Conservation (phyloP, 768 basidiomycete species). For the Kwoniella dendrophila region DNA sequence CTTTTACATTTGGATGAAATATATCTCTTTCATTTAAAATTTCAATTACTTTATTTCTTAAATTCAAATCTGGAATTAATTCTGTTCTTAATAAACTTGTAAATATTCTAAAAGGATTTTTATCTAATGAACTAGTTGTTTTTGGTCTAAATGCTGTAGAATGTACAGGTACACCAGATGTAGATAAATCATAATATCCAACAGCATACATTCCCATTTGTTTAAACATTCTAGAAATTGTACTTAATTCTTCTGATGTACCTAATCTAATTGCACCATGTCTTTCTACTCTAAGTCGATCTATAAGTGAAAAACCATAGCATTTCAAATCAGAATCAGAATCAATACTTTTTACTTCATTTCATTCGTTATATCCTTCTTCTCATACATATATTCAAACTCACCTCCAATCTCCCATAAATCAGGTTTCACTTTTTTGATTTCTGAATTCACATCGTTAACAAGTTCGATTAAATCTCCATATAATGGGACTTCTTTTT, state of each 20-base stretch:
- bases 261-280: conserved; percentile 53
- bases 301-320: conserved; percentile 6
- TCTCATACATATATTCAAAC: not conserved
- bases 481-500: conserved; percentile 50
- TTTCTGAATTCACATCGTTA: conserved; percentile 38
- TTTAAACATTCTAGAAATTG: conserved; percentile 40
- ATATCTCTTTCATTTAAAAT: conserved; percentile 40
- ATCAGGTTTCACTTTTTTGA: conserved; percentile 8
- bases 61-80: conserved; percentile 14
- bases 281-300: conserved; percentile 45
- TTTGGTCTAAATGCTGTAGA: conserved; percentile 50
- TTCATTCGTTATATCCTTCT: not conserved
- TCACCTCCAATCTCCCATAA: conserved; percentile 35
- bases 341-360: not conserved
- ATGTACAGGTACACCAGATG: conserved; percentile 49
- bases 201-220: conserved; percentile 49
- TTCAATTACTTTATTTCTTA: not conserved
- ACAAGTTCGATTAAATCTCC: conserved; percentile 49
- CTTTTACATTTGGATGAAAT: conserved; percentile 31
- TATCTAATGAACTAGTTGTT: conserved; percentile 28
- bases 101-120: conserved; percentile 52
- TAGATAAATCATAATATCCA: conserved; percentile 52
- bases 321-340: not conserved
- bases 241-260: conserved; percentile 36
- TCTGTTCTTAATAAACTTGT: conserved; percentile 46